phyloP scores from a whole-genome alignment of 805 yeast genomes.

The Nakazawaea holstii region DNA sequence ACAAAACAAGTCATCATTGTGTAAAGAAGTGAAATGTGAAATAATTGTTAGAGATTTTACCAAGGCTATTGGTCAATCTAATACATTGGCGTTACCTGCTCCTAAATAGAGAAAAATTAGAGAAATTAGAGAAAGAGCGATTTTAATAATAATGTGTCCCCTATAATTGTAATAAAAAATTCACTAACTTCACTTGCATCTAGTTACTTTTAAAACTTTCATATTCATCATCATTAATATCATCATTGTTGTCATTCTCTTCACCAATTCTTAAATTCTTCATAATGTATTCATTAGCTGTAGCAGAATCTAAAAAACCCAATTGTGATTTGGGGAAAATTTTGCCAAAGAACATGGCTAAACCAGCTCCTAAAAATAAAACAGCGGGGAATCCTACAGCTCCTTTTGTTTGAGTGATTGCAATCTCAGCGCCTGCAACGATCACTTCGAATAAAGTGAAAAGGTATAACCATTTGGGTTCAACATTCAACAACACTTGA shows the following conservation, averaged over 20 bases:
- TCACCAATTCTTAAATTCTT: constrained; percentile 20
- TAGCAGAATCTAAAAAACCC: constrained; percentile 48
- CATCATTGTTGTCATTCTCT: neutral
- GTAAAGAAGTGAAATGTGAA: constrained; percentile 75
- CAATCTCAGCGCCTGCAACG: constrained; percentile 78
- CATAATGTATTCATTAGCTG: constrained; percentile 27
- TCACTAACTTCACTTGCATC: neutral
- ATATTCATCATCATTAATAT: neutral
- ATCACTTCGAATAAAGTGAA: constrained; percentile 55
- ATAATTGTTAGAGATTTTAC: constrained; percentile 78
- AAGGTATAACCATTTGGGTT: constrained; percentile 43
- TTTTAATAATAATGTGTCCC: neutral
- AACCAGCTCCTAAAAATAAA: constrained; percentile 60
- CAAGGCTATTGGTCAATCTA: constrained; percentile 25
- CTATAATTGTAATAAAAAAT: no score
- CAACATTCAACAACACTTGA: constrained; percentile 24
- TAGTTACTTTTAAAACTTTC: neutral
- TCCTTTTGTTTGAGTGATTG: constrained; percentile 78
- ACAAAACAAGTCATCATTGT: constrained; percentile 53
- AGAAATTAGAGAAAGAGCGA: neutral
- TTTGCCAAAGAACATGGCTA: constrained; percentile 58
- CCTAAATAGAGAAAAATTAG: constrained; percentile 11
- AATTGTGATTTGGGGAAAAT: constrained; percentile 61
- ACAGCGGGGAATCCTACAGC: constrained; percentile 95
- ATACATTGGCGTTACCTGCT: constrained; percentile 16